A percentile compares a stretch with the other conserved stretches of the same genome.
Evolutionary conservation across 2,329 filamentous ascomycete genomes (phyloP).

Genomic region (Hirsutella minnesotensis): DNA sequence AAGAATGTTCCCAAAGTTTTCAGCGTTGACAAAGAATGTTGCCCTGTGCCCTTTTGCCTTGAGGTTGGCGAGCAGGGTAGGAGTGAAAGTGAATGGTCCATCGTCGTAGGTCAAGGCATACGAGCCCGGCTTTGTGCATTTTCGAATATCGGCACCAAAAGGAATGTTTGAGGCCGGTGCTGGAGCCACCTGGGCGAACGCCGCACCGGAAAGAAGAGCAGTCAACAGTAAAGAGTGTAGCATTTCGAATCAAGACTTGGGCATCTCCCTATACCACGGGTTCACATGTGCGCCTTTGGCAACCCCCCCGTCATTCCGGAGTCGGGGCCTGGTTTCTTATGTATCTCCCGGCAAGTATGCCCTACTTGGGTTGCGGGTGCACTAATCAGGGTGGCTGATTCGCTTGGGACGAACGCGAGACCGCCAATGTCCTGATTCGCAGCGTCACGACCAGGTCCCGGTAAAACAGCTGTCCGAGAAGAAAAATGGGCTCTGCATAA

Average conservation of each 20-base stretch:
- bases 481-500: neutral
- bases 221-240: neutral
- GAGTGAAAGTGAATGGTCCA: conserved; percentile 23
- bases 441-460: neutral
- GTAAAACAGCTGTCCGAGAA: neutral
- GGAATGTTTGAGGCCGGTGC: neutral
- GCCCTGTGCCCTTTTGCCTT: conserved; percentile 12
- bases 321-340: neutral
- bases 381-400: neutral
- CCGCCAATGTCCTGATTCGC: neutral
- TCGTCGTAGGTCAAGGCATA: conserved; percentile 28
- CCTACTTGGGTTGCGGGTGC: neutral
- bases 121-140: conserved; percentile 12
- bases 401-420: neutral
- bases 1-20: conserved; percentile 8
- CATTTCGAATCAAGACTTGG: neutral
- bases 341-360: neutral
- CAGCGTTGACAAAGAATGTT: conserved; percentile 15
- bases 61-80: conserved; percentile 18
- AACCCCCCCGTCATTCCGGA: neutral
- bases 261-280: no score
- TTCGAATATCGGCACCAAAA: conserved; percentile 8
- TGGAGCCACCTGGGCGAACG: neutral
- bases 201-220: neutral
- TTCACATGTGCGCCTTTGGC: no score